A percentile compares a stretch with the other conserved stretches of the same genome.
Evolutionary conservation across 2,329 filamentous ascomycete species (phyloP).

Genomic region (Metarhizium rileyi): DNA sequence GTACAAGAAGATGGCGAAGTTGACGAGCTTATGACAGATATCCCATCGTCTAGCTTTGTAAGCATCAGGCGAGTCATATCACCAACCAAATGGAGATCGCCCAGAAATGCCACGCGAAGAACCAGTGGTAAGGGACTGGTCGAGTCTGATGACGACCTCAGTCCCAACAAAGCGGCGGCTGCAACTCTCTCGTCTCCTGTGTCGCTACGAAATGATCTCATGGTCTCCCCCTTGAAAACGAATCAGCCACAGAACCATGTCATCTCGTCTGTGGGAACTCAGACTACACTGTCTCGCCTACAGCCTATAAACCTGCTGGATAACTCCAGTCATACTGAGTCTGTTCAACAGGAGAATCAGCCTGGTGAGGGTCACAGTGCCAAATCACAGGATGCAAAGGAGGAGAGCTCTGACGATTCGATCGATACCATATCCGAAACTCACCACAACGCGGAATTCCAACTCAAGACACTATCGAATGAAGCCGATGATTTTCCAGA

Average conservation of each 20-base stretch:
- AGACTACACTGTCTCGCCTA: constrained; percentile 1
- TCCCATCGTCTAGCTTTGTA: constrained; percentile 4
- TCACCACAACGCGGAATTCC: neutral
- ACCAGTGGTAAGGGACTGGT: neutral
- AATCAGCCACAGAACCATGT: neutral
- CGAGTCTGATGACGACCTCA: constrained; percentile 10
- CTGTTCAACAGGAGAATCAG: neutral
- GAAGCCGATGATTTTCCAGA: neutral
- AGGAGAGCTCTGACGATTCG: neutral
- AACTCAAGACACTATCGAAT: neutral
- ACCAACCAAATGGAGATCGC: constrained; percentile 9
- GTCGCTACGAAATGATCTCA: constrained; percentile 12
- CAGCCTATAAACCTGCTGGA: neutral
- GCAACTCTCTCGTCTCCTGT: constrained; percentile 18
- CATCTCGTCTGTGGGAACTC: neutral
- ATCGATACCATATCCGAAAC: neutral
- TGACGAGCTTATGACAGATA: constrained; percentile 10
- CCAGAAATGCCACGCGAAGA: constrained; percentile 4
- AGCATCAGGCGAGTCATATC: neutral
- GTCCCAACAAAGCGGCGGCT: constrained; percentile 8
- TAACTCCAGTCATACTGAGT: neutral
- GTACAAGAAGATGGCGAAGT: constrained; percentile 5
- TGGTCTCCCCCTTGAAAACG: neutral
- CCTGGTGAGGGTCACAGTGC: neutral
- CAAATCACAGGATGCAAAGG: neutral